These are phyloP conservation scores for Kickxella alabastrina DNA, from an alignment of 192 early-diverging fungal species.

Conservation along the genomic window DNA sequence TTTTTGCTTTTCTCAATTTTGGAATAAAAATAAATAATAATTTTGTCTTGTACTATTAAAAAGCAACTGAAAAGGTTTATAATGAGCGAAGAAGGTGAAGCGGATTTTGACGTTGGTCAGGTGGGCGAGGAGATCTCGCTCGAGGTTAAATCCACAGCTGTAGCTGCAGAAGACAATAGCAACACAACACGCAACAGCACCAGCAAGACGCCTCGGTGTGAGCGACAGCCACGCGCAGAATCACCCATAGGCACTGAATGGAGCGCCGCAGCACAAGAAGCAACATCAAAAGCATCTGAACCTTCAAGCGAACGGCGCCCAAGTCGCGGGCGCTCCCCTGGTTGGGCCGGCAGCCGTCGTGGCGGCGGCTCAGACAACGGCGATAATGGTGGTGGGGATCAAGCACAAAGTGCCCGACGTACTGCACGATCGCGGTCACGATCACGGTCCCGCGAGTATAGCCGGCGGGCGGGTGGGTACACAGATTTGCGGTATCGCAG, in stretches of 20 bases:
- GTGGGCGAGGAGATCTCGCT: conserved; percentile 6
- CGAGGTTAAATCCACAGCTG: no score
- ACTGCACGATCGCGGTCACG: conserved; percentile 5
- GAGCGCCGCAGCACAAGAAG: background rate
- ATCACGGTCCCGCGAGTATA: conserved; percentile 20
- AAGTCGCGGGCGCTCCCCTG: conserved; percentile 7
- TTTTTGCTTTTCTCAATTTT: background rate
- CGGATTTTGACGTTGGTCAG: conserved; percentile 38
- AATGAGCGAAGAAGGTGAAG: conserved; percentile 53
- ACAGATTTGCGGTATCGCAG: conserved; percentile 9
- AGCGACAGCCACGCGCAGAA: no score
- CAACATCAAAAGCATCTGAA: no score
- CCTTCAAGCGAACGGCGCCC: background rate
- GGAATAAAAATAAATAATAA: conserved; percentile 1
- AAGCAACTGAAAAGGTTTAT: no score
- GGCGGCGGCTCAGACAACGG: conserved; percentile 8
- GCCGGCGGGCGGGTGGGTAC: conserved; percentile 4
- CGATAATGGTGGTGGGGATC: background rate
- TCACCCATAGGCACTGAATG: background rate
- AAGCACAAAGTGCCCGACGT: background rate
- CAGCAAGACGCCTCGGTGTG: background rate
- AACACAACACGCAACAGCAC: background rate
- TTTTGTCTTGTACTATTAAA: background rate
- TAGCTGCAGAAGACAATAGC: no score
- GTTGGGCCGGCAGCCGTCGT: background rate